Evolutionary conservation across 805 yeast genomes (phyloP).

Genomic region (Ogataea nitratoaversa): DNA sequence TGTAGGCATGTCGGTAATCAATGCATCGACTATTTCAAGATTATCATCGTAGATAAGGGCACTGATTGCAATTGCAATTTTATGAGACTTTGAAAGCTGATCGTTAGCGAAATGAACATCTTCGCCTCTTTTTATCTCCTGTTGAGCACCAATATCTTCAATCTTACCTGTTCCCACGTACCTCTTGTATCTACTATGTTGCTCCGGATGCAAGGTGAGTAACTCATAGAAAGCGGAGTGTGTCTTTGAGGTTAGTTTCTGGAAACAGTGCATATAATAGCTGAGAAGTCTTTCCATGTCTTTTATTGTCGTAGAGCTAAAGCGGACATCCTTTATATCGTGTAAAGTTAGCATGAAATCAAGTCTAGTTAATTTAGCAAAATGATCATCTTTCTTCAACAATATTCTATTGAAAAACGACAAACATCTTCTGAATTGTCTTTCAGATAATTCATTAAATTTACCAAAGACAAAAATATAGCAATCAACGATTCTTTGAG

Average conservation of each 20-base stretch:
- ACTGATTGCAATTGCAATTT: conserved; percentile 22
- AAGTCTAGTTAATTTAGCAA: conserved; percentile 54
- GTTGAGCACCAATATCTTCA: conserved; percentile 34
- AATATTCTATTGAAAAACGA: conserved; percentile 70
- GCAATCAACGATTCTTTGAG: conserved; percentile 58
- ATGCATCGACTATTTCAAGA: conserved; percentile 40
- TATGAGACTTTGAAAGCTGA: conserved; percentile 20
- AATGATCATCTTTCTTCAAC: conserved; percentile 54
- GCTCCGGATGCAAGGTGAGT: conserved; percentile 51
- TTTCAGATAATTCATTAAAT: conserved; percentile 57
- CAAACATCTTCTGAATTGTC: conserved; percentile 58
- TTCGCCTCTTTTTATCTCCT: conserved; percentile 25
- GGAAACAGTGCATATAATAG: conserved; percentile 60
- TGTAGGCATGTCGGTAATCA: conserved; percentile 35
- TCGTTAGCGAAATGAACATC: conserved; percentile 17
- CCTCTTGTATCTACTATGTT: conserved; percentile 40
- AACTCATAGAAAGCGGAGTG: conserved; percentile 60
- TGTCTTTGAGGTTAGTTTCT: conserved; percentile 41
- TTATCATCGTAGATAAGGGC: conserved; percentile 39
- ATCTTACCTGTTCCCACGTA: conserved; percentile 63
- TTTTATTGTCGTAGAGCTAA: conserved; percentile 43
- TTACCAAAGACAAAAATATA: conserved; percentile 59
- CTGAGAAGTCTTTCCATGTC: conserved; percentile 64
- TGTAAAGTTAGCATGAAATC: conserved; percentile 66
- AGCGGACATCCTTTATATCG: conserved; percentile 47